Evolutionary conservation across 371 early-diverging fungal species (phyloP), one percentile per base, ranked within the genome.

Genomic region (Syncephalastrum racemosum): DNA sequence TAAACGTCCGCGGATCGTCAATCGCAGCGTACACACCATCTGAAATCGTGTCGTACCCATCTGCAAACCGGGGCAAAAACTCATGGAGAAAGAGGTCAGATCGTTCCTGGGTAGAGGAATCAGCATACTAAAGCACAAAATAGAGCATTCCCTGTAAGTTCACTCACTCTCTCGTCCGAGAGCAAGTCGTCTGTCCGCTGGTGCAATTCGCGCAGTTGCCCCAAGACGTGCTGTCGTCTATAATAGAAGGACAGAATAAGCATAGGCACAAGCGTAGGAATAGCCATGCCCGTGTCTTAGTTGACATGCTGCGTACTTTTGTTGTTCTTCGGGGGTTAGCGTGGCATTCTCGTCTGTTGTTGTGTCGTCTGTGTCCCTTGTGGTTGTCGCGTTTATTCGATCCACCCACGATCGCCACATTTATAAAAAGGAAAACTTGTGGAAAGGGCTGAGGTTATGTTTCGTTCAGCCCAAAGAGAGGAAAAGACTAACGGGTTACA

Each of bases 321-420:
- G 16, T 19, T 54, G 25, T 18, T 49, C 51, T 51, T 66, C 58
- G 25, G 65, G 60, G 13, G 55, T 56, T 20, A 60, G 15, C 7
- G 50, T 40, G 15, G 64, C 25, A 6, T 60, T 58, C 16, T 63
- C 68, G 41, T 64, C 44, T 7, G 18, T 27, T 7, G 15, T 12
- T 14, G 47, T 44, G 24, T 20, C 43, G 24, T 60, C 39, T 36
- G 41, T 44, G 18, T 54, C 47, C 15, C 57, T 52, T 46, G 41
- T 63, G 27, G 56, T 62, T 31, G 69, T 53, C 8, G 75, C 70
- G 47, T 77, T 77, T 48, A 77, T 71, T 36, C 68, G 69, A 59
- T 74, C 78, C 25, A 77, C 78, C 78, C 78, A 77, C 16, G 78
- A 74, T 64, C 72, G 58, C 78, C 78, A 77, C 74, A 73, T 31